Percentiles rank a stretch among this genome's conserved stretches.
Conservation (phyloP, 495 filamentous ascomycete species). For the Penicillium canariense region DNA sequence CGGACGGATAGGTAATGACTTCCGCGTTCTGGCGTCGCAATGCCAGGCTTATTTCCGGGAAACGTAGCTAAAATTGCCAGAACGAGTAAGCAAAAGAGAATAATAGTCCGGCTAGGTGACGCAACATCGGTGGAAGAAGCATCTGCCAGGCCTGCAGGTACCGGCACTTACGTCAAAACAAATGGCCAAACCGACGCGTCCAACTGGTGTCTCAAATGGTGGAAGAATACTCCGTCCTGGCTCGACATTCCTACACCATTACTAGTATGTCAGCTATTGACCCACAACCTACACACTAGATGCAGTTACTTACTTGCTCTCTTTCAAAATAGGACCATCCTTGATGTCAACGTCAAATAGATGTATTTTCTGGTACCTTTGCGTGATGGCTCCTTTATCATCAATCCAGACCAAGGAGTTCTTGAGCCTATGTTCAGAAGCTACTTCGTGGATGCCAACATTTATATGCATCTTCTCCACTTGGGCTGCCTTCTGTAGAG, state of each 20-base stretch:
- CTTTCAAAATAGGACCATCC: slow-evolving; percentile 59
- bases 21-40: slow-evolving; percentile 68
- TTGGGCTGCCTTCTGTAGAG: slow-evolving; percentile 65
- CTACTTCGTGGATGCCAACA: slow-evolving; percentile 84
- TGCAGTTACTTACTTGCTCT: slow-evolving; percentile 49
- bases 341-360: slow-evolving; percentile 72
- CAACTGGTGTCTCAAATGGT: slow-evolving; percentile 71
- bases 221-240: slow-evolving; percentile 55
- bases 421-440: slow-evolving; percentile 53
- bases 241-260: slow-evolving; percentile 54
- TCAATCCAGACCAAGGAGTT: slow-evolving; percentile 72
- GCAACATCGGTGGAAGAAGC: neutral
- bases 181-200: slow-evolving; percentile 73
- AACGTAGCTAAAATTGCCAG: slow-evolving; percentile 54
- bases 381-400: slow-evolving; percentile 56
- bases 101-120: too few relatives aligned
- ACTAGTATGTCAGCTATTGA: neutral
- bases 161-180: slow-evolving; percentile 74
- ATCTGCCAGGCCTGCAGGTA: neutral
- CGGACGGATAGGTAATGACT: slow-evolving; percentile 82
- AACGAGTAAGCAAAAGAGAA: neutral
- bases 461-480: slow-evolving; percentile 66
- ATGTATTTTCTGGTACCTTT: slow-evolving; percentile 75
- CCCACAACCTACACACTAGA: neutral
- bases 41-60: slow-evolving; percentile 71